Conservation (phyloP, 768 basidiomycete genomes). For the Hygrophorus pudorinus region DNA sequence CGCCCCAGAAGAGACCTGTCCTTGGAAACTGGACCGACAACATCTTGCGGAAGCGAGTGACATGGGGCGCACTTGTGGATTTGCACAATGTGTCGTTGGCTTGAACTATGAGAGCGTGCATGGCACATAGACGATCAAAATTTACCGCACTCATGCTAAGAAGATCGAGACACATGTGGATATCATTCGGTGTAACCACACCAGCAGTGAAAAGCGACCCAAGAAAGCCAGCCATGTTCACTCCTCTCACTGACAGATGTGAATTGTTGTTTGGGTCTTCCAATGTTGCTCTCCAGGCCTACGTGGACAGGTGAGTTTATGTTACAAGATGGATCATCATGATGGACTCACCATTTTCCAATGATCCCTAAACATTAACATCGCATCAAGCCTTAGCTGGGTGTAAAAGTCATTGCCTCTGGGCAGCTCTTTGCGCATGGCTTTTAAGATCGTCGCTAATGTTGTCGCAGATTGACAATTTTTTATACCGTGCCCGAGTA, state of each 20-base stretch:
- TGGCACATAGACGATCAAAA: constrained; percentile 21
- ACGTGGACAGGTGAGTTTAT: too few relatives aligned
- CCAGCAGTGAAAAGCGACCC: constrained; percentile 20
- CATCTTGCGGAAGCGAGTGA: constrained; percentile 13
- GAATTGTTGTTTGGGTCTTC: too few relatives aligned
- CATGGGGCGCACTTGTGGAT: constrained; percentile 9
- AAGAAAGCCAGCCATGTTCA: constrained; percentile 22
- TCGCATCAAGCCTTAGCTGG: too few relatives aligned
- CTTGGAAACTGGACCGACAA: constrained; percentile 4
- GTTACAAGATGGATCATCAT: too few relatives aligned
- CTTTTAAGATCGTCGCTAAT: too few relatives aligned
- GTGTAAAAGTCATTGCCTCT: too few relatives aligned
- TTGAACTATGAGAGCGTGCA: constrained; percentile 23
- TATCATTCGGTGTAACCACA: constrained; percentile 17
- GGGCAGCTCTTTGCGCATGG: too few relatives aligned
- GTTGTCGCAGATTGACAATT: too few relatives aligned
- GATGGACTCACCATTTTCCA: too few relatives aligned
- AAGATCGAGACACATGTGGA: constrained; percentile 19
- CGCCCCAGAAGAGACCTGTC: neutral
- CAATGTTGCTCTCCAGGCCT: too few relatives aligned
- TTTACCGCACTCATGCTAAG: constrained; percentile 13
- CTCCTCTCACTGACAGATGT: neutral
- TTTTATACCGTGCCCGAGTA: too few relatives aligned
- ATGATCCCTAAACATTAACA: too few relatives aligned
- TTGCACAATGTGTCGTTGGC: constrained; percentile 24